Base-by-base conservation (phyloP, 768 basidiomycete species). In the Dentipellis fragilis region DNA sequence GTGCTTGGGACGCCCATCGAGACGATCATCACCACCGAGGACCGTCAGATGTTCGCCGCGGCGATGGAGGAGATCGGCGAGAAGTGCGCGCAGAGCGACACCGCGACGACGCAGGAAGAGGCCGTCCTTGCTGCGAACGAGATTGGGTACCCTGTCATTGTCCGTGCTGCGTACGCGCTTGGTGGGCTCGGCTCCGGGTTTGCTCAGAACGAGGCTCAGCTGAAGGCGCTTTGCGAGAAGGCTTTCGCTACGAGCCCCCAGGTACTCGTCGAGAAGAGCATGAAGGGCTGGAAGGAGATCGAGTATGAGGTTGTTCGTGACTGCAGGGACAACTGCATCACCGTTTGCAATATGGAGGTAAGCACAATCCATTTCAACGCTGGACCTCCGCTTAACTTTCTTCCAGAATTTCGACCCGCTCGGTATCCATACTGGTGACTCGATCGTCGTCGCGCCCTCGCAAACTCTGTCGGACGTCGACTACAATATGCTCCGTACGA, bases 281-380 rank as follows among this genome's bases (percentile, higher is more conserved):
- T 98, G 95, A 98, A 98, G 73, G 95, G 95, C 2, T 99, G 95
- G 95, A 98, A 99, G 73, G 95, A 99, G 76, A 95, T 99, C 62
- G 95, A 99, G 74, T 99, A 99, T 64, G 95, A 99, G 68, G 95
- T 99, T 51, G 95, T 98, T 10, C 80, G 95, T 57, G 95, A 99
- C 71, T 97, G 93, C 73, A 79, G 90, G 59, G 91, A 98, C 67
- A 99, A 99, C 68, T 98, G 95, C 68, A 98, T 98, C 73, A 95
- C 94, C 0, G 95, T 98, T 59, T 99, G 95, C 73, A 99, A 99
- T 75, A 99, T 99, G 95, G 95, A 99, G 89, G 94, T 93, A 49
- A 56, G 87, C 54, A 17, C 4, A 48, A 49, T 10, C 12, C 17
- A 23, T 37, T n/a, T 49, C 45, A 54, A 34, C 17, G 54, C 42